phyloP scores from a whole-genome alignment of 2,329 filamentous ascomycete genomes.

The Colletotrichum simmondsii region DNA sequence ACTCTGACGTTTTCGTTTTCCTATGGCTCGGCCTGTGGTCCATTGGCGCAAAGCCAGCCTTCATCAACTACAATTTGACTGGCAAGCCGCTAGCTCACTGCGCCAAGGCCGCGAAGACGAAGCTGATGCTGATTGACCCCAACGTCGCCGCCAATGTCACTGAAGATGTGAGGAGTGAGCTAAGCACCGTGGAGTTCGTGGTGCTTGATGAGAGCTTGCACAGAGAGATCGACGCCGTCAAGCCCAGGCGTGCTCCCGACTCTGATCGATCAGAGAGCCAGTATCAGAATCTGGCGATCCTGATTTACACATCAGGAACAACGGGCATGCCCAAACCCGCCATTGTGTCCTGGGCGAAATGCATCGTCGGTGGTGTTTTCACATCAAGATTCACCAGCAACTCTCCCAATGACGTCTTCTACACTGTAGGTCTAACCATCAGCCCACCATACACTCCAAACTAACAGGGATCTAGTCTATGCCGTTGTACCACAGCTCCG shows the following conservation, averaged over 20 bases:
- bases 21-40: constrained; percentile 83
- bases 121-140: constrained; percentile 76
- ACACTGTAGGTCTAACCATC: constrained; percentile 67
- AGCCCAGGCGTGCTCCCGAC: constrained; percentile 69
- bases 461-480: constrained; percentile 69
- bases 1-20: constrained; percentile 82
- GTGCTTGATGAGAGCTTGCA: constrained; percentile 70
- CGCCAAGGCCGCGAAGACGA: constrained; percentile 73
- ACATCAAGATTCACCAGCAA: constrained; percentile 66
- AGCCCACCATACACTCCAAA: not conserved
- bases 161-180: constrained; percentile 64
- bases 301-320: constrained; percentile 89
- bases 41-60: constrained; percentile 84
- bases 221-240: constrained; percentile 60
- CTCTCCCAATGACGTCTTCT: constrained; percentile 74
- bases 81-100: constrained; percentile 80
- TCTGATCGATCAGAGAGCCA: constrained; percentile 61
- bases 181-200: constrained; percentile 66
- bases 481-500: constrained; percentile 90
- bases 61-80: constrained; percentile 88
- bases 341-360: constrained; percentile 79
- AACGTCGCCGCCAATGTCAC: constrained; percentile 65
- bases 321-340: constrained; percentile 86
- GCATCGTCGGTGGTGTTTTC: constrained; percentile 63
- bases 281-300: constrained; percentile 69